Base-by-base conservation (phyloP, 768 basidiomycete species). In the Hypholoma fasciculare region DNA sequence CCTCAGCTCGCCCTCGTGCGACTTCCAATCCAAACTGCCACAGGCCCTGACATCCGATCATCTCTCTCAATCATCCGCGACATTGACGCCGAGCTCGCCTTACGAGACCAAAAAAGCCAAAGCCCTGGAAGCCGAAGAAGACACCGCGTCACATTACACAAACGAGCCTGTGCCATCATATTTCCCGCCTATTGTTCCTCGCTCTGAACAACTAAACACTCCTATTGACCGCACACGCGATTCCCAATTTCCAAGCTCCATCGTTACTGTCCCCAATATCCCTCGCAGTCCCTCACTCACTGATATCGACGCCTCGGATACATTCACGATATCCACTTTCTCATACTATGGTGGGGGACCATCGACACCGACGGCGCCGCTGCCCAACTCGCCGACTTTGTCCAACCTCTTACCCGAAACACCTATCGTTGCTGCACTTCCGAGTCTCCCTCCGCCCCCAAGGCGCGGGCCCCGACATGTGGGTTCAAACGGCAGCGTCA, bases 311-410 rank as follows among this genome's bases (percentile, higher is more conserved):
- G 47, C 51, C 48, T 56, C 52, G 36, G 59, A 61, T 17, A 48
- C 61, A 1, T 56, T 59, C 34, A 61, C 58, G 27, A 61, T 62
- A 14, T 47, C 49, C 26, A 58, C 64, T 0, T 61, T 65, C 51
- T 59, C 66, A 3, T 56, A 61, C 34, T 64, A 63, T 26, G 61
- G 55, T 3, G 17, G n/a, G 2, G 51, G 44, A 6, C 27, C 12
- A 11, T 3, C 54, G 16, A 26, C 54, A 38, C 26, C 54, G 36
- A 38, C 23, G 17, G 34, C 44, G 13, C 36, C 43, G 5, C 9
- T 51, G 20, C 37, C 43, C 39, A 30, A 12, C 17, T 50, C 60
- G 20, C 54, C 56, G 23, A 40, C 46, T 4, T 44, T 36, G 9
- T 37, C 49, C n/a, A 12, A 46, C 12, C 27, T 48, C n/a, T 37